These are phyloP conservation scores for Stramenopiles sp. DNA, from an alignment of 352 stramenopile species.

Conservation along the genomic window DNA sequence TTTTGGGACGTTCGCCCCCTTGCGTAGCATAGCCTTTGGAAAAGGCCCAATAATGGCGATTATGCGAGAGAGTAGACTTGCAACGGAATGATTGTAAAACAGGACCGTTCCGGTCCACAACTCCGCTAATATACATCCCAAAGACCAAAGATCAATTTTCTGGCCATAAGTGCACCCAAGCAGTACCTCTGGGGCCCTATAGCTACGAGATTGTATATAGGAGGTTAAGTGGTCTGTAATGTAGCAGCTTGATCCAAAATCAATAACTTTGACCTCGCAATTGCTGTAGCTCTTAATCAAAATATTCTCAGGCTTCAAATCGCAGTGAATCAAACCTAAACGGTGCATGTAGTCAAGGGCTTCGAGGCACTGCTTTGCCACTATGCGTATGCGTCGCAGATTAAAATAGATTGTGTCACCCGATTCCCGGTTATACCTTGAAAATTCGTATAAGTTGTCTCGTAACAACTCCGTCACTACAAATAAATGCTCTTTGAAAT, in stretches of 20 bases:
- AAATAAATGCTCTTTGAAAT: slow-evolving; percentile 78
- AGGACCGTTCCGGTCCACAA: slow-evolving; percentile 94
- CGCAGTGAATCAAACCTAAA: slow-evolving; percentile 80
- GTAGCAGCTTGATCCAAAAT: slow-evolving; percentile 89
- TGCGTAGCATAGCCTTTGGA: too few species aligned
- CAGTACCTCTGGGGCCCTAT: slow-evolving; percentile 88
- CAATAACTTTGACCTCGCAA: slow-evolving; percentile 92
- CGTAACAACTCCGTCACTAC: slow-evolving; percentile 86
- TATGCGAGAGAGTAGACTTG: too few species aligned
- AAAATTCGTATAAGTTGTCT: slow-evolving; percentile 85
- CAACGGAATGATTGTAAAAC: too few species aligned
- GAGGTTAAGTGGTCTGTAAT: slow-evolving; percentile 69
- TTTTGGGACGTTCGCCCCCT: too few species aligned
- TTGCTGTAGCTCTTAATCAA: slow-evolving; percentile 68
- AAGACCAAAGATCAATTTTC: slow-evolving; percentile 67
- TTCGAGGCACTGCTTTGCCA: slow-evolving; percentile 62
- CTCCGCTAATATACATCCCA: slow-evolving; percentile 64
- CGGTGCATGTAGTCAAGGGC: slow-evolving; percentile 48
- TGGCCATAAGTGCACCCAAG: slow-evolving; percentile 57
- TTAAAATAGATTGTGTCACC: slow-evolving; percentile 63
- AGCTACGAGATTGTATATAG: slow-evolving; percentile 95
- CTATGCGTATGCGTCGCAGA: slow-evolving; percentile 53
- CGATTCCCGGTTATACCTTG: slow-evolving; percentile 82
- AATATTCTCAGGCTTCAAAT: slow-evolving; percentile 96
- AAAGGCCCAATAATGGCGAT: too few species aligned